Evolutionary conservation across 2,329 filamentous ascomycete genomes (phyloP).

Genomic region (Venturia aucupariae): DNA sequence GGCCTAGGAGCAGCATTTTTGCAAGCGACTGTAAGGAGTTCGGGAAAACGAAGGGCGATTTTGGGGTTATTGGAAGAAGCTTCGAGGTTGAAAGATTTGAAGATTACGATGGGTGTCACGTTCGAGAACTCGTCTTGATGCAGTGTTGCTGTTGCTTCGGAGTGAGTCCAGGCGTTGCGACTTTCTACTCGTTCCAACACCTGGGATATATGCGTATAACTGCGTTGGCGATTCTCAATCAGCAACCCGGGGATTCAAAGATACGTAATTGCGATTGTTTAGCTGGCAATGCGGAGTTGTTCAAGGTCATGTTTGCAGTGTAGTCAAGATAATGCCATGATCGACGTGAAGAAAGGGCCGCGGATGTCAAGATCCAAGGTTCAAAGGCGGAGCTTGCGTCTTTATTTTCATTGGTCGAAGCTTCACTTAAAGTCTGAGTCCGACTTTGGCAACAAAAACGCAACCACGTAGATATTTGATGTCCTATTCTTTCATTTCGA

Average conservation of each 20-base stretch:
- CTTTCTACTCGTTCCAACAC: too few relatives aligned
- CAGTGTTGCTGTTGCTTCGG: too few relatives aligned
- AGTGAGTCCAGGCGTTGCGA: too few relatives aligned
- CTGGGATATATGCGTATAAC: background rate
- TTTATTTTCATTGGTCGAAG: background rate
- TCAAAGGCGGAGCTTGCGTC: background rate
- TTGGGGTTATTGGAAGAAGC: too few relatives aligned
- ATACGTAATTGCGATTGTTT: background rate
- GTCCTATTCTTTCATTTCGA: too few relatives aligned
- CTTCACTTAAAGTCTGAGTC: too few relatives aligned
- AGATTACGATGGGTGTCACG: too few relatives aligned
- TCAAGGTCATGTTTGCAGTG: background rate
- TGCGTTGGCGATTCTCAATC: background rate
- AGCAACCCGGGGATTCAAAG: background rate
- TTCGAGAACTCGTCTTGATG: too few relatives aligned
- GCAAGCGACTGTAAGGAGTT: background rate
- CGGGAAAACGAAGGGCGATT: background rate
- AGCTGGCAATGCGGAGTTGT: background rate
- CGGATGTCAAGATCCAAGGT: background rate
- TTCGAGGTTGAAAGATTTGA: too few relatives aligned
- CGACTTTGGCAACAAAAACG: background rate
- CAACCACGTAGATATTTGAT: background rate
- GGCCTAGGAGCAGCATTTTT: constrained; percentile 81
- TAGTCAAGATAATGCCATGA: background rate
- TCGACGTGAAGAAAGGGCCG: background rate